These are phyloP conservation scores for Massarina eburnea DNA, from an alignment of 2,329 filamentous ascomycete genomes.

Conservation along the genomic window DNA sequence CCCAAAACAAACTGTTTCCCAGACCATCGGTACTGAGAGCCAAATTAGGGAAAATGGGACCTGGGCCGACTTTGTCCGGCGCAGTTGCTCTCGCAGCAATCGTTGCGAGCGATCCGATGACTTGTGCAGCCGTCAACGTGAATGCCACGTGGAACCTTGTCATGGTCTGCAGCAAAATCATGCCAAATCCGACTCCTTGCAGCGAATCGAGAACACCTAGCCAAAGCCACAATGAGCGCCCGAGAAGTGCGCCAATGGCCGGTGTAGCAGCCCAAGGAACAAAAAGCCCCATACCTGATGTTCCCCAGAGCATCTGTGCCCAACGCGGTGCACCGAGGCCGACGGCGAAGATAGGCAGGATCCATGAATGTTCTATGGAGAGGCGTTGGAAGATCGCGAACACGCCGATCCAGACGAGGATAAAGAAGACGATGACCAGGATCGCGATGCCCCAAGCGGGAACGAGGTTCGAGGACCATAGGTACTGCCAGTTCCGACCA, in stretches of 20 bases:
- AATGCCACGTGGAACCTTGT: constrained; percentile 67
- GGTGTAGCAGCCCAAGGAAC: constrained; percentile 58
- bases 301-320: constrained; percentile 69
- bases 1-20: constrained; percentile 57
- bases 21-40: constrained; percentile 52
- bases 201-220: constrained; percentile 66
- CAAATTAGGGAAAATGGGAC: constrained; percentile 64
- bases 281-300: constrained; percentile 61
- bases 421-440: constrained; percentile 59
- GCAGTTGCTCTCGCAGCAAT: constrained; percentile 63
- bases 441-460: constrained; percentile 59
- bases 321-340: constrained; percentile 67
- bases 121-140: constrained; percentile 62
- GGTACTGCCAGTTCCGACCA: constrained; percentile 67
- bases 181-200: constrained; percentile 68
- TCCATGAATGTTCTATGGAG: constrained; percentile 65
- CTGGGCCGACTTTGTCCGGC: constrained; percentile 63
- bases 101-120: constrained; percentile 63
- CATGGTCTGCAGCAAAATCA: constrained; percentile 67
- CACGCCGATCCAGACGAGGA: constrained; percentile 57
- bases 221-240: constrained; percentile 66
- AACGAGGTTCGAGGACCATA: constrained; percentile 61
- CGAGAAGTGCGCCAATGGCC: constrained; percentile 57
- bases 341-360: constrained; percentile 67
- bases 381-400: constrained; percentile 56